Evolutionary conservation across 495 filamentous ascomycete genomes (phyloP).

Genomic region (Penicillium desertorum): DNA sequence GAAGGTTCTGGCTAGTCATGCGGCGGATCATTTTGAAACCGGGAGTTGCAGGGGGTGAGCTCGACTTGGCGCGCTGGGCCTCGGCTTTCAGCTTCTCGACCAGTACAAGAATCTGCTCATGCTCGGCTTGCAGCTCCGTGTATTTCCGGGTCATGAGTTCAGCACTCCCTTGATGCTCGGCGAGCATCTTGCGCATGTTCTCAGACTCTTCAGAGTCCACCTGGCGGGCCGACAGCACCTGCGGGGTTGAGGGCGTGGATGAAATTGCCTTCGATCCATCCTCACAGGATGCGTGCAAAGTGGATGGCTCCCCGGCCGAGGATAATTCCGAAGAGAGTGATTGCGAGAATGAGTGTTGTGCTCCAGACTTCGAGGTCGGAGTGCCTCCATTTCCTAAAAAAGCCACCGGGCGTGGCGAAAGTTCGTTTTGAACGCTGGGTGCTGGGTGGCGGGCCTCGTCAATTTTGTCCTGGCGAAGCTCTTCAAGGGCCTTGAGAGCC

Average conservation of each 20-base stretch:
- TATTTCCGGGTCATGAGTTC: conserved; percentile 72
- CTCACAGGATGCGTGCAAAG: conserved; percentile 62
- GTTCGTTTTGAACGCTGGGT: conserved; percentile 45
- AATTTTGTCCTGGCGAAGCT: conserved; percentile 74
- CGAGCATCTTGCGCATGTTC: conserved; percentile 62
- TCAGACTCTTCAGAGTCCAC: conserved; percentile 63
- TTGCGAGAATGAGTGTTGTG: conserved; percentile 82
- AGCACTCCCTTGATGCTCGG: conserved; percentile 75
- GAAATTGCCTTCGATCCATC: conserved; percentile 34
- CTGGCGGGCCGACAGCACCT: conserved; percentile 20
- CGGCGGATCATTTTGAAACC: conserved; percentile 70
- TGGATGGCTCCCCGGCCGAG: conserved; percentile 82
- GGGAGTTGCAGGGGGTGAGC: conserved; percentile 60
- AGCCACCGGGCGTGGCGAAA: conserved; percentile 69
- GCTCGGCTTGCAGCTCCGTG: conserved; percentile 73
- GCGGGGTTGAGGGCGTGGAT: conserved; percentile 20
- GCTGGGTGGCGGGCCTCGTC: conserved; percentile 76
- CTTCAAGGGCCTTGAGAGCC: conserved; percentile 74
- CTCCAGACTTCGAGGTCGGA: conserved; percentile 68
- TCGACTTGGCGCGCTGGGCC: conserved; percentile 69
- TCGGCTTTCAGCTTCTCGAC: conserved; percentile 89
- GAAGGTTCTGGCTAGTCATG: conserved; percentile 89
- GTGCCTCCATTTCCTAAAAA: conserved; percentile 86
- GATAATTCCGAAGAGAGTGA: conserved; percentile 96
- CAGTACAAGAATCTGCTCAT: conserved; percentile 76